Evolutionary conservation across 495 filamentous ascomycete species (phyloP).

Genomic region (Hyaloscypha variabilis): DNA sequence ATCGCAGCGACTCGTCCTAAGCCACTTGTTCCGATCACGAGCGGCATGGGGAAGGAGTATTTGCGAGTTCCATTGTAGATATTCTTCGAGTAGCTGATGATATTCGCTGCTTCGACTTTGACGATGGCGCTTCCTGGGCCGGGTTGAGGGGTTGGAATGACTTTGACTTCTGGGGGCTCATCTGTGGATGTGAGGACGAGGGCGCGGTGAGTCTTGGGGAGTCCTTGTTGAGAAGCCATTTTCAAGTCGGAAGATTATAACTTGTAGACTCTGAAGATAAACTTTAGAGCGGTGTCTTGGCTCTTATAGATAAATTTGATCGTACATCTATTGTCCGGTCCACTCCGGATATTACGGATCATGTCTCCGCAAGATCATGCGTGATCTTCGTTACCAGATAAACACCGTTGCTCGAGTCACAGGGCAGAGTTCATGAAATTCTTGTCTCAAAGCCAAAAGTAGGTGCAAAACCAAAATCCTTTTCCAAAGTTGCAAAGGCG

Average conservation of each 20-base stretch:
- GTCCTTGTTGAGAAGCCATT: not conserved
- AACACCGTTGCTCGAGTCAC: too few relatives aligned
- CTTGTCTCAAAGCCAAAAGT: too few relatives aligned
- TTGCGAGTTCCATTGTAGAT: not conserved
- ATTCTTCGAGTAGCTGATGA: not conserved
- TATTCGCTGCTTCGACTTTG: not conserved
- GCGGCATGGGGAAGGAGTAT: not conserved
- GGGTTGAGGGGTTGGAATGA: not conserved
- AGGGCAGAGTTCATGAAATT: too few relatives aligned
- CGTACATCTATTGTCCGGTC: too few relatives aligned
- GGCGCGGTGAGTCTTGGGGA: not conserved
- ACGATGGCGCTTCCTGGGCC: not conserved
- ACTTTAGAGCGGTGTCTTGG: too few relatives aligned
- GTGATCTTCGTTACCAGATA: too few relatives aligned
- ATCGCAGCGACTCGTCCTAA: slow-evolving; percentile 1
- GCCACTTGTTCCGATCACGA: not conserved
- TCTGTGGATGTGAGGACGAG: not conserved
- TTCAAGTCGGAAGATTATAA: not conserved
- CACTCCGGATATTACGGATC: too few relatives aligned
- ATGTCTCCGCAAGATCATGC: too few relatives aligned
- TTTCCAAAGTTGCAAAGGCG: too few relatives aligned
- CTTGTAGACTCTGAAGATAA: too few relatives aligned
- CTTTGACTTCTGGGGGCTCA: not conserved
- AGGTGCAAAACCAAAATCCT: too few relatives aligned
- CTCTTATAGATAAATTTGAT: too few relatives aligned